Evolutionary conservation across 106 monocot genomes (phyloP), one percentile per base, ranked within the genome.

Genomic region (Xerophyta viscosa): DNA sequence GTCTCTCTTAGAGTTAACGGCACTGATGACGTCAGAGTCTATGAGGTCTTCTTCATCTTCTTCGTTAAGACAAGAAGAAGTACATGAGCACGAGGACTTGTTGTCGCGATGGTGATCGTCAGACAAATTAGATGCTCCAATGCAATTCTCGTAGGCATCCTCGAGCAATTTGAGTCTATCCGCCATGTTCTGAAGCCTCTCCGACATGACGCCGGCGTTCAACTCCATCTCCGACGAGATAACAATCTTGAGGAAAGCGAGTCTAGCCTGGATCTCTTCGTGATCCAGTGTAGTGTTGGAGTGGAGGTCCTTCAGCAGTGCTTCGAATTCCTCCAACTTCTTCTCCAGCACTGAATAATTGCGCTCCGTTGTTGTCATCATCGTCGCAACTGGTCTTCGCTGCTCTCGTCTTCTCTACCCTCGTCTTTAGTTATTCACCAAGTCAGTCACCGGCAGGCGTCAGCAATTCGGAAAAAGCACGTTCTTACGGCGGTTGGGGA

Each of bases 301-400:
- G 10, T 39, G 51, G 39, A 20, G 50, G 51, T 18, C 13, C 15
- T 36, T 3, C 3, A 63, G 26, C 20, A 49, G 39, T n/a, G 50
- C 37, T 50, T 63, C 37, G 41, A 63, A 18, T 63, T 63, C 62
- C 20, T 50, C 24, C 14, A 50, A 14, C 50, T 50, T 63, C 25
- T 52, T 63, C 39, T 27, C 18, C 2, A 63, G 19, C 4, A 43
- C 27, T 44, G 27, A 2, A 42, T 43, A 24, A n/a, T 46, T 17
- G 18, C 46, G 19, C 4, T 46, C 46, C 46, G 20, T 19, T 19
- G 8, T 20, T 20, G 46, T 11, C 7, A 2, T 20, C 33, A 15
- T 39, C 15, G 11, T 39, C 15, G 13, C 6, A 7, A 39, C 13
- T 39, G 39, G 10, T 8, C 39, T 39, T 7, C 1, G 10, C 6